These are phyloP conservation scores for Saccharomyces hybrid DNA, from an alignment of 1,139 yeast species.

Conservation along the genomic window DNA sequence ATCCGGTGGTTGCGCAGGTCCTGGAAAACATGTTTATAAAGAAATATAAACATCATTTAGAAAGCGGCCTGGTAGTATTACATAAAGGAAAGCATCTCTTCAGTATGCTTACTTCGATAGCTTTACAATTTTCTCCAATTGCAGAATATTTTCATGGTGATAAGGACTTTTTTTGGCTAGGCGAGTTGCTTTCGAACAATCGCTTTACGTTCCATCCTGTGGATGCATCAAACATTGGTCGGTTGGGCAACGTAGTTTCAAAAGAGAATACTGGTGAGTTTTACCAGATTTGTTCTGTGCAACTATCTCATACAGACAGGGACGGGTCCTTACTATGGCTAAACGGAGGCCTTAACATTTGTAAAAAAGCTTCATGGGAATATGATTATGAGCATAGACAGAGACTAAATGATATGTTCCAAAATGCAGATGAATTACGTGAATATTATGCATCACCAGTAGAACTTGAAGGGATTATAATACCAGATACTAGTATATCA, in stretches of 20 bases:
- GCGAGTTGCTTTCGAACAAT: conserved; percentile 25
- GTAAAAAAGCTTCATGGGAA: conserved; percentile 3
- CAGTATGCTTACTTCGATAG: conserved; percentile 39
- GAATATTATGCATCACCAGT: background rate
- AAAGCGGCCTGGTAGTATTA: conserved; percentile 47
- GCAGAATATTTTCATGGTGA: conserved; percentile 41
- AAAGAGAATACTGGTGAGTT: background rate
- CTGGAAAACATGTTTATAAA: background rate
- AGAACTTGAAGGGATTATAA: background rate
- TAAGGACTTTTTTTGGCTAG: conserved; percentile 52
- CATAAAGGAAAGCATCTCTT: conserved; percentile 40
- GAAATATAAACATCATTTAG: conserved; percentile 39
- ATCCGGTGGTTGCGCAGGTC: background rate
- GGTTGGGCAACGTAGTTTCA: background rate
- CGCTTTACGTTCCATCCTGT: conserved; percentile 4
- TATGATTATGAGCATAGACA: background rate
- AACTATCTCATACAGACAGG: conserved; percentile 5
- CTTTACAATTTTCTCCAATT: conserved; percentile 30
- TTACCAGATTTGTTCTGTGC: conserved; percentile 8
- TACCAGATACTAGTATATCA: background rate
- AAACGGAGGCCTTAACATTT: conserved; percentile 8
- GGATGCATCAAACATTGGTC: conserved; percentile 7
- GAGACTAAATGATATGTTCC: background rate
- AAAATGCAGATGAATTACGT: background rate
- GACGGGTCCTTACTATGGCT: conserved; percentile 6